Evolutionary conservation across 257 asterid species (phyloP).

Genomic region (Nicotiana tomentosiformis): DNA sequence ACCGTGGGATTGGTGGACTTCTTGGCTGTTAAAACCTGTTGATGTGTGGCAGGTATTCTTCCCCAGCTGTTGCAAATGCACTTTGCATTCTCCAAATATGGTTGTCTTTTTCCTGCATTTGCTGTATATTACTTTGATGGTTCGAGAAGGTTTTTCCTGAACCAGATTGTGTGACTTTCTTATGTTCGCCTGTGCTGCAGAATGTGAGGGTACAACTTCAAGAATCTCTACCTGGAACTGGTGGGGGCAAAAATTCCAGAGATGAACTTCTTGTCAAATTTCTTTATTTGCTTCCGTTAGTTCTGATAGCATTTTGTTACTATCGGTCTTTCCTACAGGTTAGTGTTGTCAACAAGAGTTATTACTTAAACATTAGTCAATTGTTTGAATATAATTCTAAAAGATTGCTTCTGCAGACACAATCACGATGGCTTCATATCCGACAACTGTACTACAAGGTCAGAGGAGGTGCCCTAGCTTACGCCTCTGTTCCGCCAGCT

Average conservation of each 20-base stretch:
- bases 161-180: constrained; percentile 6
- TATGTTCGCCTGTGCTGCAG: constrained; percentile 39
- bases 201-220: constrained; percentile 60
- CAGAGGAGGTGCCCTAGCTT: constrained; percentile 67
- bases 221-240: constrained; percentile 91
- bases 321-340: constrained; percentile 77
- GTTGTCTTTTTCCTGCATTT: background rate
- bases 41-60: constrained; percentile 95
- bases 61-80: background rate
- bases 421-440: constrained; percentile 60
- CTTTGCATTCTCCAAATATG: background rate
- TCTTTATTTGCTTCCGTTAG: constrained; percentile 67
- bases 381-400: constrained; percentile 4
- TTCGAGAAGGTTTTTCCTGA: background rate
- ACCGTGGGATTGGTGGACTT: constrained; percentile 99
- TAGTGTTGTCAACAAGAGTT: constrained; percentile 14
- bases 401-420: constrained; percentile 42
- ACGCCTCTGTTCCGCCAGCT: constrained; percentile 64
- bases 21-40: constrained; percentile 97
- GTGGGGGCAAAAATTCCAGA: constrained; percentile 77
- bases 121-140: too few relatives aligned
- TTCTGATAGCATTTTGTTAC: constrained; percentile 53
- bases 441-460: constrained; percentile 71
- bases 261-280: constrained; percentile 57
- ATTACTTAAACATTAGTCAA: background rate